A percentile compares a stretch with the other conserved stretches of the same genome.
Evolutionary conservation across 192 early-diverging fungal genomes (phyloP).

Genomic region (Coemansia sp.): DNA sequence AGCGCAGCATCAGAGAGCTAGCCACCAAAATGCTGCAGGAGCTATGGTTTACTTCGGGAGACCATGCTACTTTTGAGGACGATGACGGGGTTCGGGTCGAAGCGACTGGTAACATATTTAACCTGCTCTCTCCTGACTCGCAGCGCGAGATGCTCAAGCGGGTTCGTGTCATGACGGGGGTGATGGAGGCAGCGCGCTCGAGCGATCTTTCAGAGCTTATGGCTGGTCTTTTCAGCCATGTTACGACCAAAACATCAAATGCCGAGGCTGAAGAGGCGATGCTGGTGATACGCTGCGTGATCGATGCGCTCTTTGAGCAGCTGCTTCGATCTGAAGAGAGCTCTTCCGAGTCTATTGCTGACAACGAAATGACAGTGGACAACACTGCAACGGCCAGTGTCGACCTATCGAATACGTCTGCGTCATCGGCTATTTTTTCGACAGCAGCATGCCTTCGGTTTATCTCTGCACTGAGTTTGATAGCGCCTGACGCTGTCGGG

Average conservation of each 20-base stretch:
- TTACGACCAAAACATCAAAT: slow-evolving; percentile 34
- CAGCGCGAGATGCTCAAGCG: slow-evolving; percentile 47
- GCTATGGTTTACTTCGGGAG: slow-evolving; percentile 65
- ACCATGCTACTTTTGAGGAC: slow-evolving; percentile 15
- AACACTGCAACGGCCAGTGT: neutral
- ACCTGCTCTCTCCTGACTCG: slow-evolving; percentile 39
- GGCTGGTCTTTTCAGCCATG: slow-evolving; percentile 34
- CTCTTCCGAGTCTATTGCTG: slow-evolving; percentile 14
- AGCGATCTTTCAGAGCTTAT: slow-evolving; percentile 36
- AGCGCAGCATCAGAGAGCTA: slow-evolving; percentile 62
- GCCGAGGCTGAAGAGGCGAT: slow-evolving; percentile 56
- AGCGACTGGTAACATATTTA: slow-evolving; percentile 35
- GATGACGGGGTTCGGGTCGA: slow-evolving; percentile 27
- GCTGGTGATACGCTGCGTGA: slow-evolving; percentile 62
- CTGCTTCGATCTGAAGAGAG: slow-evolving; percentile 67
- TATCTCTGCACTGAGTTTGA: slow-evolving; percentile 56
- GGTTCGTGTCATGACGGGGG: slow-evolving; percentile 50
- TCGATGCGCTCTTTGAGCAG: slow-evolving; percentile 75
- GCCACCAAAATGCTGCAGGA: slow-evolving; percentile 72
- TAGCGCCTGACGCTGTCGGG: slow-evolving; percentile 57
- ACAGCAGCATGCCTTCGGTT: slow-evolving; percentile 49
- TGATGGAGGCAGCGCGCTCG: slow-evolving; percentile 29
- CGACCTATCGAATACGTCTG: neutral
- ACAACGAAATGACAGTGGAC: neutral
- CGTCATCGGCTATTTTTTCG: slow-evolving; percentile 9